Conservation (phyloP, 108 stramenopile genomes). For the Nitzschia sp. region DNA sequence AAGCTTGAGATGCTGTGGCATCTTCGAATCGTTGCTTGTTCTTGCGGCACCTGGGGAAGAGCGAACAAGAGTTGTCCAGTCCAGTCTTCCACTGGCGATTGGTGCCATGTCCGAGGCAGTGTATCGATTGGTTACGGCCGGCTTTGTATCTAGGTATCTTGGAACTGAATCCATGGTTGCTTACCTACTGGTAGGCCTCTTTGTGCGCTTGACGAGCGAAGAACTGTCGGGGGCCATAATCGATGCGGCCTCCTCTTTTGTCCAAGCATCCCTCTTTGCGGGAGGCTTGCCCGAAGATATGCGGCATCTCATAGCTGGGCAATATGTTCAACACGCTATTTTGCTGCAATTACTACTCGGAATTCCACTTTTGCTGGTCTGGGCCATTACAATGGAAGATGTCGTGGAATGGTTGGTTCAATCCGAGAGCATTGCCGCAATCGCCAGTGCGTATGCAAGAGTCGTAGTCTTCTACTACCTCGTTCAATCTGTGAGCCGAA, state of each 20-base stretch:
- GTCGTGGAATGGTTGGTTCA: conserved; percentile 50
- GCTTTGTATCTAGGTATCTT: conserved; percentile 52
- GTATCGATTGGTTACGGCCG: conserved; percentile 35
- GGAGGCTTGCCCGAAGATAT: not conserved
- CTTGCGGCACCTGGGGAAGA: conserved; percentile 44
- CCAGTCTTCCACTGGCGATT: conserved; percentile 40
- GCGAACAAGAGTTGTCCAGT: conserved; percentile 25
- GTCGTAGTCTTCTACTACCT: conserved; percentile 42
- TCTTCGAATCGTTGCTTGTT: conserved; percentile 27
- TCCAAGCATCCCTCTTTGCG: conserved; percentile 26
- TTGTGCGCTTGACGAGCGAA: conserved; percentile 53
- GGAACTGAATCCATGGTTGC: conserved; percentile 57
- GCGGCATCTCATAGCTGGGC: conserved; percentile 34
- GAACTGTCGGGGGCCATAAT: conserved; percentile 52
- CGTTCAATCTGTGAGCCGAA: conserved; percentile 38
- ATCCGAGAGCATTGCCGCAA: conserved; percentile 27
- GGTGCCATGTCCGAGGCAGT: conserved; percentile 46
- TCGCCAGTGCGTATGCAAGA: conserved; percentile 37
- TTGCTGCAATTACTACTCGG: conserved; percentile 39
- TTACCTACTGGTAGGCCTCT: conserved; percentile 45
- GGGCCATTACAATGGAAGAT: conserved; percentile 41
- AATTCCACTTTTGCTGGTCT: conserved; percentile 42
- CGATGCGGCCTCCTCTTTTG: conserved; percentile 46
- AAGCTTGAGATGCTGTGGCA: not conserved
- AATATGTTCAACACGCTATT: conserved; percentile 52